phyloP scores from a whole-genome alignment of 2,329 filamentous ascomycete genomes.

The Fusarium dlaminii region DNA sequence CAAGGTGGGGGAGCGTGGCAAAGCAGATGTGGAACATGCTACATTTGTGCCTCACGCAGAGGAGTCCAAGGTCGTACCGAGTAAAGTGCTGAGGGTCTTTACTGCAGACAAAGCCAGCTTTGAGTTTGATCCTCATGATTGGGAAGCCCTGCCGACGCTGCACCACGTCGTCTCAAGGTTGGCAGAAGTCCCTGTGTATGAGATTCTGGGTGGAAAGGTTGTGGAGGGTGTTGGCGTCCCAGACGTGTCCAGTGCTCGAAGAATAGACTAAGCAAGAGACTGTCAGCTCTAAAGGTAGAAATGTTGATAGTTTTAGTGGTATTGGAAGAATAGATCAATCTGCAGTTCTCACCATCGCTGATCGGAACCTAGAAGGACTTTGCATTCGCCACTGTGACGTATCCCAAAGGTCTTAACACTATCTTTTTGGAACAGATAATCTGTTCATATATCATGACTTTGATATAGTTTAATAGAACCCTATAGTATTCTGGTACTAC shows the following conservation, averaged over 20 bases:
- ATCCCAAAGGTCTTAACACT: too few species aligned
- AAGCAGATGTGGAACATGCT: neutral
- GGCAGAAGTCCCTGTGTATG: neutral
- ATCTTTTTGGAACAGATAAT: too few species aligned
- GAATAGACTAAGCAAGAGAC: neutral
- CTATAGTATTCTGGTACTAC: too few species aligned
- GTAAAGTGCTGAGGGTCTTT: neutral
- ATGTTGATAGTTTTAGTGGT: neutral
- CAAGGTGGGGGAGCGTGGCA: neutral
- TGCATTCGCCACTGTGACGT: too few species aligned
- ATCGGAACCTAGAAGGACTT: neutral
- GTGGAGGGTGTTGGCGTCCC: neutral
- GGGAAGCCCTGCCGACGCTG: neutral
- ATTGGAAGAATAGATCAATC: rapidly evolving
- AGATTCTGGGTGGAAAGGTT: neutral
- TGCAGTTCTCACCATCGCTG: rapidly evolving
- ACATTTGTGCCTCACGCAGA: neutral
- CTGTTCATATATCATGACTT: neutral
- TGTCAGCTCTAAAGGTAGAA: rapidly evolving
- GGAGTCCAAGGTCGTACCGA: neutral
- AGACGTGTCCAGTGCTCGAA: neutral
- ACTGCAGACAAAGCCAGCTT: neutral
- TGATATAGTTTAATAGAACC: too few species aligned
- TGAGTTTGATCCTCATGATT: neutral
- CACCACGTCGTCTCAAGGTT: neutral